These are phyloP conservation scores for Pseudogymnoascus sp. DNA, from an alignment of 2,329 filamentous ascomycete genomes.

Conservation along the genomic window DNA sequence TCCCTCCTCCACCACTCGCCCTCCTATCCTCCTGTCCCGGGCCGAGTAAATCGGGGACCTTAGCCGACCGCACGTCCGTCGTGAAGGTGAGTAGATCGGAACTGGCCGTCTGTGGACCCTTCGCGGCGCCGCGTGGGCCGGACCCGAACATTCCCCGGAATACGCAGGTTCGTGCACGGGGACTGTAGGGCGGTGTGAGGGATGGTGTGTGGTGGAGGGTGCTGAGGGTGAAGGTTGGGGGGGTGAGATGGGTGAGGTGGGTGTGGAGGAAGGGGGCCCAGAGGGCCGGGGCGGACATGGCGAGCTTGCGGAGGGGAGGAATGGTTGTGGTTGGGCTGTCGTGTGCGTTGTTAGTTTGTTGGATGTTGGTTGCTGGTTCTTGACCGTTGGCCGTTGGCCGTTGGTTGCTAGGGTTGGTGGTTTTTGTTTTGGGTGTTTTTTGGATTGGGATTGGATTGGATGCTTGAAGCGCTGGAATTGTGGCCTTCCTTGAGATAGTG, in stretches of 20 bases:
- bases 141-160: slow-evolving; percentile 78
- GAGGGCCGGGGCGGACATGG: slow-evolving; percentile 22
- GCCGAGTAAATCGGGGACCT: slow-evolving; percentile 64
- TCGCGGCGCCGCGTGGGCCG: slow-evolving; percentile 60
- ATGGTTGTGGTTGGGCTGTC: not conserved
- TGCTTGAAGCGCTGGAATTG: not conserved
- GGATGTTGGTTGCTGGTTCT: not conserved
- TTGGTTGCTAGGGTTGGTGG: not conserved
- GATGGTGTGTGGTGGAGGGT: slow-evolving; percentile 37
- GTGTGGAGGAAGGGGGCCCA: slow-evolving; percentile 32
- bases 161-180: slow-evolving; percentile 71
- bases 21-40: slow-evolving; percentile 42
- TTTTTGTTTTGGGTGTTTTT: not conserved
- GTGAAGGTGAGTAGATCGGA: slow-evolving; percentile 79
- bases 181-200: slow-evolving; percentile 33
- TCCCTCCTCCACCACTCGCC: slow-evolving; percentile 58
- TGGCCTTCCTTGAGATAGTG: not conserved
- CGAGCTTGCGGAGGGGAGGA: not conserved
- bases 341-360: not conserved
- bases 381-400: not conserved
- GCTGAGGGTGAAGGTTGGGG: slow-evolving; percentile 36
- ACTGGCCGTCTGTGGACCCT: slow-evolving; percentile 47
- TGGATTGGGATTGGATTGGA: not conserved
- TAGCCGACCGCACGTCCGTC: slow-evolving; percentile 83
- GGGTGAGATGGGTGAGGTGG: slow-evolving; percentile 32